phyloP scores from a whole-genome alignment of 106 monocot species.

The Platanthera zijinensis region DNA sequence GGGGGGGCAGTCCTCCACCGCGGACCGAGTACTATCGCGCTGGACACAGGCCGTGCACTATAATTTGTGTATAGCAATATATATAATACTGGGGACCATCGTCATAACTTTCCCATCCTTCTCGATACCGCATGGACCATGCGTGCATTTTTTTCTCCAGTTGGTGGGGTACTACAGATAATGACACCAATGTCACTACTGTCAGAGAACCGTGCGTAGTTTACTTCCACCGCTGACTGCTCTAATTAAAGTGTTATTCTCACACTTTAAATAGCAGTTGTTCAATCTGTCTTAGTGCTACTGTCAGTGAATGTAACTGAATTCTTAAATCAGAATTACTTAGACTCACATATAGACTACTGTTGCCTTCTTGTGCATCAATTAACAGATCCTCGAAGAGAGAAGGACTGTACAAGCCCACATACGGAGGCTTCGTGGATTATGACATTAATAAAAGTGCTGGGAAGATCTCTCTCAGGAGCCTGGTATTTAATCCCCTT shows the following conservation, averaged over 20 bases:
- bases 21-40: too few species aligned
- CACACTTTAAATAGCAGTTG: too few species aligned
- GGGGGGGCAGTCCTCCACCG: too few species aligned
- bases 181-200: background rate
- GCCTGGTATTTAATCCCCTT: conserved; percentile 12
- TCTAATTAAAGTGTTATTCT: background rate
- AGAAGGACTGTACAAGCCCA: conserved; percentile 15
- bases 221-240: background rate
- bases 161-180: background rate
- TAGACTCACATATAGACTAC: background rate
- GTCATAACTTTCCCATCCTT: background rate
- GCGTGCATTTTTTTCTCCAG: background rate
- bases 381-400: conserved; percentile 1
- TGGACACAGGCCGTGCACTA: too few species aligned
- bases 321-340: too few species aligned
- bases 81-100: background rate
- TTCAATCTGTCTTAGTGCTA: too few species aligned
- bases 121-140: background rate
- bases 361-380: background rate
- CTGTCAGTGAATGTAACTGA: too few species aligned
- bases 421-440: conserved; percentile 31
- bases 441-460: conserved; percentile 20
- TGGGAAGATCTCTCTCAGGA: conserved; percentile 26
- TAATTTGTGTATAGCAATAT: too few species aligned
- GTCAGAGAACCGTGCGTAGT: background rate